Conservation (phyloP, 768 basidiomycete genomes). For the Mycena venus region DNA sequence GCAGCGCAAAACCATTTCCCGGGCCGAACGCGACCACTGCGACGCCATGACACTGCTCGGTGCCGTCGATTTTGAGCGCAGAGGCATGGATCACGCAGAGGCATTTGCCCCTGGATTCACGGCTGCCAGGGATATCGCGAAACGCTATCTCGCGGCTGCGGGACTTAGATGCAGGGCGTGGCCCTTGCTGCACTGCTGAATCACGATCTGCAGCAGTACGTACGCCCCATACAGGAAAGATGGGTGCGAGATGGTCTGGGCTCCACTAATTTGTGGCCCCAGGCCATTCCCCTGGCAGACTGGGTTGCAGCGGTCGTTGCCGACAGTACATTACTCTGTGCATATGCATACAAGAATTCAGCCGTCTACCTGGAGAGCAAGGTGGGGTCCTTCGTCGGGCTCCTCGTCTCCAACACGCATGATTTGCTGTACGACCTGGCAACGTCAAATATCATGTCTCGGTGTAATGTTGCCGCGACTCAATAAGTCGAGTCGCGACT, state of each 20-base stretch:
- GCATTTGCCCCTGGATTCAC: not conserved
- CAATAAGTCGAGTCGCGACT: too few species aligned
- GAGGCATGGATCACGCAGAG: too few species aligned
- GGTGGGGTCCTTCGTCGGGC: not conserved
- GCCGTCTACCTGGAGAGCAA: not conserved
- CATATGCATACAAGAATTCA: not conserved
- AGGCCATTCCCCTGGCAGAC: not conserved
- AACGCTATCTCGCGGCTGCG: not conserved
- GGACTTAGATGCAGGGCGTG: constrained; percentile 1
- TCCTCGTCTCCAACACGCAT: not conserved
- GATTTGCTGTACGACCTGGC: constrained; percentile 10
- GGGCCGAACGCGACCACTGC: not conserved
- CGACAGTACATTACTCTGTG: not conserved
- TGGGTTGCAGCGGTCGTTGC: not conserved
- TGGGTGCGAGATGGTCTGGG: not conserved
- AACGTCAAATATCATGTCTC: too few species aligned
- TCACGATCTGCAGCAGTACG: constrained; percentile 4
- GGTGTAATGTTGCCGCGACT: not conserved
- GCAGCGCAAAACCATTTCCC: constrained; percentile 5
- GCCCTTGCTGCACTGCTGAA: constrained; percentile 10
- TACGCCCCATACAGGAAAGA: not conserved
- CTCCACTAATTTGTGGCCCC: not conserved
- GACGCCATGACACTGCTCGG: constrained; percentile 15
- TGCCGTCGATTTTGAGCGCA: constrained; percentile 9
- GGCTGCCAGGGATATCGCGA: not conserved